These are phyloP conservation scores for Triticum urartu DNA, from an alignment of 176 grass and related monocot genomes.

Conservation along the genomic window DNA sequence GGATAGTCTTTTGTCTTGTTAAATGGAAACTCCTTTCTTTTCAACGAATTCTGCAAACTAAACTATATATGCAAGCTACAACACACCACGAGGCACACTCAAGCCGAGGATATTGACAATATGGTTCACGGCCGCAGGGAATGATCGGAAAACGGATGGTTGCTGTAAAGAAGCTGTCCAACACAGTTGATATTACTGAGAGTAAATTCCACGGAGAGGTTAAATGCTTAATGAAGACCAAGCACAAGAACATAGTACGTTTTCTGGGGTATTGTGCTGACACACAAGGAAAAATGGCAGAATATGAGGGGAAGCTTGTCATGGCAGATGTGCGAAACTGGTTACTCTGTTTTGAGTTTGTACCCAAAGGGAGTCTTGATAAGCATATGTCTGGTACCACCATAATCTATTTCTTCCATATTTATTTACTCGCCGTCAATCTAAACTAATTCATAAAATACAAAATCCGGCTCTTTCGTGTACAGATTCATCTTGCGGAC, in stretches of 20 bases:
- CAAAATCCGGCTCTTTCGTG: not conserved
- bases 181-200: not conserved
- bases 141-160: not conserved
- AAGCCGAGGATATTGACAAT: not conserved
- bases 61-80: not conserved
- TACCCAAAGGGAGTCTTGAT: not conserved
- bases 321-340: not conserved
- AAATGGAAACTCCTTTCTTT: not conserved
- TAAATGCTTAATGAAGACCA: not conserved
- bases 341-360: not conserved
- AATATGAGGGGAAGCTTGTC: not conserved
- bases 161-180: not conserved
- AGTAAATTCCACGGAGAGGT: not conserved
- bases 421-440: not conserved
- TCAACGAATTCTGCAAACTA: not conserved
- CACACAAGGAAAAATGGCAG: not conserved
- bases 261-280: not conserved
- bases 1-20: not conserved
- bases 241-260: not conserved
- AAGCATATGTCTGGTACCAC: not conserved
- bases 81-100: not conserved
- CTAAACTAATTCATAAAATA: not conserved
- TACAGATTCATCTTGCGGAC: not conserved
- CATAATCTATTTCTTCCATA: not conserved
- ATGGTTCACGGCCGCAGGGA: not conserved